Evolutionary conservation across 257 asterid species (phyloP).

Genomic region (Solanum paucissectum): DNA sequence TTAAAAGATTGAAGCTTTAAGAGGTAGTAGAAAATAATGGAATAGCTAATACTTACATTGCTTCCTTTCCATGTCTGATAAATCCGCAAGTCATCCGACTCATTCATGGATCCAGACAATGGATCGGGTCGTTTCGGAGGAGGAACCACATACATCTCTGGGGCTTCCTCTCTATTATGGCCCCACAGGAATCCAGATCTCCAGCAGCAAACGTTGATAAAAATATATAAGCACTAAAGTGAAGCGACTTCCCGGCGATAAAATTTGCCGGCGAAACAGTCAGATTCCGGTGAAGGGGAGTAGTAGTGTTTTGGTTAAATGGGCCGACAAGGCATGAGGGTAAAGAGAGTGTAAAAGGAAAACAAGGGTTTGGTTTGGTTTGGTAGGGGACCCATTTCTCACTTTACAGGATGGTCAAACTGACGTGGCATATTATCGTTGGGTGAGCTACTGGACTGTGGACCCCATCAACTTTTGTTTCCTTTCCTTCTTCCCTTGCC

Average conservation of each 20-base stretch:
- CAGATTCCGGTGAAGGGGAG: constrained; percentile 11
- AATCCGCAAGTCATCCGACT: constrained; percentile 53
- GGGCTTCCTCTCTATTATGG: neutral
- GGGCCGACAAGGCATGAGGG: constrained; percentile 45
- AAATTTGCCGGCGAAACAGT: neutral
- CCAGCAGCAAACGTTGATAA: constrained; percentile 4
- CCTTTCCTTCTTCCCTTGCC: neutral
- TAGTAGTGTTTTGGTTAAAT: constrained; percentile 10
- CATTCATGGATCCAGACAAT: constrained; percentile 58
- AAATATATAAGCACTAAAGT: neutral
- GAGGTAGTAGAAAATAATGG: neutral
- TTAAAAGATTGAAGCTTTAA: neutral
- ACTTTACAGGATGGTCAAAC: constrained; percentile 47
- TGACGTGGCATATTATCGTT: constrained; percentile 19
- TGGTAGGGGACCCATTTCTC: neutral
- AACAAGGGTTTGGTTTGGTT: constrained; percentile 7
- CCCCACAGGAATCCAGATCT: constrained; percentile 4
- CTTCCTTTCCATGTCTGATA: constrained; percentile 97
- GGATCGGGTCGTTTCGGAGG: constrained; percentile 76
- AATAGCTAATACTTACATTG: constrained; percentile 44
- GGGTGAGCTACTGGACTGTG: constrained; percentile 3
- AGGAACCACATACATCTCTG: constrained; percentile 72
- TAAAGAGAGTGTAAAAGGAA: constrained; percentile 27
- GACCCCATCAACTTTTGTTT: constrained; percentile 13
- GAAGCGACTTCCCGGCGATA: constrained; percentile 6